phyloP scores from a whole-genome alignment of 2,329 filamentous ascomycete genomes.

The Venturia asperata region DNA sequence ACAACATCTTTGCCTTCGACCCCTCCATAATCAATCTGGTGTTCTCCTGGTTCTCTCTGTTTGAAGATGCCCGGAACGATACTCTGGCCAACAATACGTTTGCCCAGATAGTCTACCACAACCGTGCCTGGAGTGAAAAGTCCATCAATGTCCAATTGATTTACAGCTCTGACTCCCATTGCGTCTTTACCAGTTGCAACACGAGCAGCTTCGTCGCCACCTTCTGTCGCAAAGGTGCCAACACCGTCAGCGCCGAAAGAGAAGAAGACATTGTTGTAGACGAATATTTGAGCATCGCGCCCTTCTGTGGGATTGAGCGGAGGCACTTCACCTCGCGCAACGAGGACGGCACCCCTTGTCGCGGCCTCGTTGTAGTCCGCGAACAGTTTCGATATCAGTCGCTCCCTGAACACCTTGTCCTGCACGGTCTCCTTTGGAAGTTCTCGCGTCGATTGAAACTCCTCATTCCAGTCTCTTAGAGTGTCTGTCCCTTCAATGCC shows the following conservation, averaged over 20 bases:
- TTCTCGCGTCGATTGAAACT: slow-evolving; percentile 94
- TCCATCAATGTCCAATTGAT: slow-evolving; percentile 91
- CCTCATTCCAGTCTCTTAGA: slow-evolving; percentile 96
- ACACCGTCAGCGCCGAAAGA: slow-evolving; percentile 97
- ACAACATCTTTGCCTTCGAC: slow-evolving; percentile 96
- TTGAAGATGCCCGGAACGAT: slow-evolving; percentile 99
- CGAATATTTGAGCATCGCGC: slow-evolving; percentile 92
- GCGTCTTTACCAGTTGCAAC: slow-evolving; percentile 97
- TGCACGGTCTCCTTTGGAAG: slow-evolving; percentile 89
- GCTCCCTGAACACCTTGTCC: slow-evolving; percentile 91
- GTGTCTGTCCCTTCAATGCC: slow-evolving; percentile 93
- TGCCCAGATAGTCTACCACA: slow-evolving; percentile 93
- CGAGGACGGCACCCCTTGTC: slow-evolving; percentile 81
- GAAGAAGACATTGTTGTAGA: slow-evolving; percentile 99
- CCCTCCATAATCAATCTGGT: slow-evolving; percentile 97
- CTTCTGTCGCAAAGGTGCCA: slow-evolving; percentile 92
- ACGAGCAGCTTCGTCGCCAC: slow-evolving; percentile 90
- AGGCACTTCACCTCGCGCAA: slow-evolving; percentile 85
- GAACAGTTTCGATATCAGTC: slow-evolving; percentile 89
- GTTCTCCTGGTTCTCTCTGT: slow-evolving; percentile 92
- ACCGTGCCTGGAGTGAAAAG: slow-evolving; percentile 94
- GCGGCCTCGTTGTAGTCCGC: slow-evolving; percentile 97
- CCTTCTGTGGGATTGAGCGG: slow-evolving; percentile 92
- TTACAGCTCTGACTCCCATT: slow-evolving; percentile 85
- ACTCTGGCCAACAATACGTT: slow-evolving; percentile 93